These are phyloP conservation scores for Backusella circina DNA, from an alignment of 192 early-diverging fungal genomes.

Conservation along the genomic window DNA sequence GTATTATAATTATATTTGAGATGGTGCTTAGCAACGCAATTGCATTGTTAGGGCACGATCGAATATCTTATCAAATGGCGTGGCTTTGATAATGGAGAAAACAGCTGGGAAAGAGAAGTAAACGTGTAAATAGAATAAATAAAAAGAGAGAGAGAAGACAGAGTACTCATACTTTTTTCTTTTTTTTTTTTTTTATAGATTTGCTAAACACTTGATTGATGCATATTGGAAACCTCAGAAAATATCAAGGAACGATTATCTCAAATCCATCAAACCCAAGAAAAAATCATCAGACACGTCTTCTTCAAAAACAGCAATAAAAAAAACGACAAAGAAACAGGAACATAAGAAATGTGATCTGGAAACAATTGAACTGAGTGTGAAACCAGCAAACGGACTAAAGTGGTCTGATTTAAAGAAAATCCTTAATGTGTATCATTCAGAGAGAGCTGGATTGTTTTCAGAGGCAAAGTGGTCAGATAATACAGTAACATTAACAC, in stretches of 20 bases:
- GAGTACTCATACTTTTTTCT: no score
- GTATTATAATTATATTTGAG: neutral
- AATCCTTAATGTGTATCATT: neutral
- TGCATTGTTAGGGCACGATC: neutral
- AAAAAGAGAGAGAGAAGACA: neutral
- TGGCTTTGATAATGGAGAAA: neutral
- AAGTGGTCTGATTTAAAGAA: neutral
- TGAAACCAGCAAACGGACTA: neutral
- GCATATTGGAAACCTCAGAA: neutral
- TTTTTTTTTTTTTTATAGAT: neutral
- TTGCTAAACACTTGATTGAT: neutral
- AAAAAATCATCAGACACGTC: neutral
- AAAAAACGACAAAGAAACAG: neutral
- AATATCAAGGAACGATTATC: neutral
- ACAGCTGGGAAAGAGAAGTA: neutral
- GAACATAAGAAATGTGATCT: neutral
- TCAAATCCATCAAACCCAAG: neutral
- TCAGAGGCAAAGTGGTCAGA: neutral
- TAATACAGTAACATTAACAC: neutral
- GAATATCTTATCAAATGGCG: slow-evolving; percentile 6
- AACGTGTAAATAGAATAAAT: neutral
- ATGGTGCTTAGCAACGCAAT: neutral
- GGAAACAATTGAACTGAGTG: neutral
- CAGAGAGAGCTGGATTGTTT: neutral
- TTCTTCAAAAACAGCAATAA: neutral